phyloP scores from a whole-genome alignment of 2,329 filamentous ascomycete species.

The Trichoderma aggressivum region DNA sequence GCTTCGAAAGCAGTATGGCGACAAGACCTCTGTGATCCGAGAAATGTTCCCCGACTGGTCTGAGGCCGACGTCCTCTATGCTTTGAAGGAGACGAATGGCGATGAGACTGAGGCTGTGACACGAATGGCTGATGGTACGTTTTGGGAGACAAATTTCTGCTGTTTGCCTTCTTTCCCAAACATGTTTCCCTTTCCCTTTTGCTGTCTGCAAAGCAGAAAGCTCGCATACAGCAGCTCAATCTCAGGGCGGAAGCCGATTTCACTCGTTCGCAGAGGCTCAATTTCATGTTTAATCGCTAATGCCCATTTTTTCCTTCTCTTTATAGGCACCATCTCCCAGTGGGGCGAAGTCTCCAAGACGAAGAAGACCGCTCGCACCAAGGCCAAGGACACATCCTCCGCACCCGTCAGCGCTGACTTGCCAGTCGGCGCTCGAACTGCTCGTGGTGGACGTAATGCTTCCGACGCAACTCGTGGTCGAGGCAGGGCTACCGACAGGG shows the following conservation, averaged over 20 bases:
- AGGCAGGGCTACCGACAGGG: conserved; percentile 60
- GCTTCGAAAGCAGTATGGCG: conserved; percentile 84
- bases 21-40: conserved; percentile 76
- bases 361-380: conserved; percentile 72
- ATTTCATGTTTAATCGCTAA: conserved; percentile 20
- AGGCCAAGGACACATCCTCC: conserved; percentile 62
- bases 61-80: conserved; percentile 89
- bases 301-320: conserved; percentile 1
- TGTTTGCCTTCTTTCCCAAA: neutral
- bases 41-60: conserved; percentile 96
- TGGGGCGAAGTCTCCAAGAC: conserved; percentile 81
- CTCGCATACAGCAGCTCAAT: conserved; percentile 21
- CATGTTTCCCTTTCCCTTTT: neutral
- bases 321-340: conserved; percentile 70
- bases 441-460: conserved; percentile 60
- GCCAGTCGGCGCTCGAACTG: conserved; percentile 43
- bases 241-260: conserved; percentile 2
- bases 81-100: conserved; percentile 81
- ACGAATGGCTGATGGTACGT: conserved; percentile 72
- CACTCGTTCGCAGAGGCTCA: neutral
- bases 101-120: conserved; percentile 72
- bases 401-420: conserved; percentile 49
- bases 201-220: conserved; percentile 20
- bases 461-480: conserved; percentile 61
- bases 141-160: neutral